A percentile compares a stretch with the other conserved stretches of the same genome.
Conservation (phyloP, 352 stramenopile genomes). For the Globisporangium paroecandrum region DNA sequence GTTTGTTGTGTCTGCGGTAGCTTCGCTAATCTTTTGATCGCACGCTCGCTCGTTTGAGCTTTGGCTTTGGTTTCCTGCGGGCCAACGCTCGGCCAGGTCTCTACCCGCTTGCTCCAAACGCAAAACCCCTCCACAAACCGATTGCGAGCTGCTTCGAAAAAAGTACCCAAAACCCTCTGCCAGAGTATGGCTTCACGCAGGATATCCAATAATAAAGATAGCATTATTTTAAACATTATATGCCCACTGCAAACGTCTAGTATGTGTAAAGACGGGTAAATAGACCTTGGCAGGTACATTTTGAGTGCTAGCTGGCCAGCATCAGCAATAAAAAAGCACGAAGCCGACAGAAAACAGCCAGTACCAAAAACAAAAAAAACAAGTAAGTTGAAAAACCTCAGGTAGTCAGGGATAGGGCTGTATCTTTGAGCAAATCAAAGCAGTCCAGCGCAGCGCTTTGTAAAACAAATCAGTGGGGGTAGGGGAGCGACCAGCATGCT, state of each 20-base stretch:
- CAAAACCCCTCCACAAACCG: neutral
- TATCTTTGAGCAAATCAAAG: constrained; percentile 24
- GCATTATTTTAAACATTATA: neutral
- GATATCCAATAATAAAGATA: neutral
- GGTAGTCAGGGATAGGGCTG: neutral
- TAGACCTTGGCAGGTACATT: neutral
- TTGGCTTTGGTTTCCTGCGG: constrained; percentile 11
- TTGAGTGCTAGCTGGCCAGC: neutral
- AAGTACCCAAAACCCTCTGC: constrained; percentile 6
- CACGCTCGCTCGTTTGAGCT: constrained; percentile 1
- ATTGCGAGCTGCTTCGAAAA: constrained; percentile 11
- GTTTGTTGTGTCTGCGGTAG: constrained; percentile 15
- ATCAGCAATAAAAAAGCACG: constrained; percentile 13
- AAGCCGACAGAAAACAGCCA: constrained; percentile 17
- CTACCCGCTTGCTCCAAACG: constrained; percentile 2
- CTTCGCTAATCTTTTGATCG: constrained; percentile 24
- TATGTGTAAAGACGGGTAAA: neutral
- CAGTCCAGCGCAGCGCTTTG: constrained; percentile 23
- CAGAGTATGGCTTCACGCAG: neutral
- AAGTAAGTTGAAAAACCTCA: neutral
- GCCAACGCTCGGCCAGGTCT: constrained; percentile 14
- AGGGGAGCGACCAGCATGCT: neutral
- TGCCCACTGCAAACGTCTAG: neutral
- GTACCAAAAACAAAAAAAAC: neutral
- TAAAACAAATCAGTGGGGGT: constrained; percentile 5